phyloP scores from a whole-genome alignment of 2,329 filamentous ascomycete species.

The Trichoderma endophyticum region DNA sequence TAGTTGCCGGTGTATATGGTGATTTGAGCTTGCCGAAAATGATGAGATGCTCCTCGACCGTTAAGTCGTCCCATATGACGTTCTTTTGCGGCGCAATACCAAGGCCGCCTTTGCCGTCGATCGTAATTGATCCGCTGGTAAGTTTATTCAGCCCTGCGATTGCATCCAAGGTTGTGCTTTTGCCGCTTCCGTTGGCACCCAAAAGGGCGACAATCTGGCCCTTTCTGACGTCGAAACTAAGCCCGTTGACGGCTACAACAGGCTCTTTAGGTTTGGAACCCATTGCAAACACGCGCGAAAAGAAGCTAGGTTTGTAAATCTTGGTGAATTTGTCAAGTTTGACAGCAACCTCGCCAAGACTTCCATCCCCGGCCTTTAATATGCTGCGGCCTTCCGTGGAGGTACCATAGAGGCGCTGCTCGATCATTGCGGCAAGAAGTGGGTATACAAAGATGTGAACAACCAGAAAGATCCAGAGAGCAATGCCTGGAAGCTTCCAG shows the following conservation, averaged over 20 bases:
- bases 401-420: slow-evolving; percentile 73
- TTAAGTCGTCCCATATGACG: slow-evolving; percentile 86
- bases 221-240: slow-evolving; percentile 67
- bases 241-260: slow-evolving; percentile 73
- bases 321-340: slow-evolving; percentile 73
- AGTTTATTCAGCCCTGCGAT: slow-evolving; percentile 79
- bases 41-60: slow-evolving; percentile 76
- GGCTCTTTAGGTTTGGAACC: slow-evolving; percentile 49
- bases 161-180: slow-evolving; percentile 83
- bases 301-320: slow-evolving; percentile 65
- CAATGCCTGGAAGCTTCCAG: slow-evolving; percentile 69
- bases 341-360: slow-evolving; percentile 53
- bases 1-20: slow-evolving; percentile 51
- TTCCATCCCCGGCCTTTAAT: slow-evolving; percentile 27
- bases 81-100: slow-evolving; percentile 92
- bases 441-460: slow-evolving; percentile 78
- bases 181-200: slow-evolving; percentile 86
- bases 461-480: slow-evolving; percentile 72
- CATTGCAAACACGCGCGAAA: slow-evolving; percentile 52
- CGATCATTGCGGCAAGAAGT: slow-evolving; percentile 69
- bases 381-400: slow-evolving; percentile 60
- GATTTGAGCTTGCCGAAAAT: slow-evolving; percentile 85
- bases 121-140: slow-evolving; percentile 71
- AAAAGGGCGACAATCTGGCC: slow-evolving; percentile 85
- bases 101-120: slow-evolving; percentile 74